These are phyloP conservation scores for Brassica cretica DNA, from an alignment of 345 rosid species.

Conservation along the genomic window DNA sequence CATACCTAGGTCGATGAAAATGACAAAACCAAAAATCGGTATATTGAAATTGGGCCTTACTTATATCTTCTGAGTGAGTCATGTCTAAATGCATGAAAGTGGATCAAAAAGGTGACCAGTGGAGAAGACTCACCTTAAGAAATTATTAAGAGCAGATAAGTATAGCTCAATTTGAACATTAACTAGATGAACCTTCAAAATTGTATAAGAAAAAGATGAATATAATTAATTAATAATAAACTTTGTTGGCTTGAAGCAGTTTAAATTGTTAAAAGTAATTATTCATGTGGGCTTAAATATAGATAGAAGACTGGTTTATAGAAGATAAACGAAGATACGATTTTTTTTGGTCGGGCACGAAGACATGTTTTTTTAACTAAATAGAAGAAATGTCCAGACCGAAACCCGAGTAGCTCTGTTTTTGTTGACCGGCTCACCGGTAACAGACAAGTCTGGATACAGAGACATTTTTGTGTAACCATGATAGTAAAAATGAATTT, in stretches of 20 bases:
- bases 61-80: background rate
- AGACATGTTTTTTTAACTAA: background rate
- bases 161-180: background rate
- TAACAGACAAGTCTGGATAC: too few relatives aligned
- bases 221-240: background rate
- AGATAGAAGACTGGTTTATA: background rate
- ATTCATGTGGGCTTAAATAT: background rate
- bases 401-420: too few relatives aligned
- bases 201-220: too few relatives aligned
- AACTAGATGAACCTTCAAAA: background rate
- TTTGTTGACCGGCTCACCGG: too few relatives aligned
- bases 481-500: background rate
- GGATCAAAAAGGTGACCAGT: background rate
- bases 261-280: background rate
- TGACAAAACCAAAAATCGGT: background rate
- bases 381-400: too few relatives aligned
- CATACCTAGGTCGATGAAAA: background rate
- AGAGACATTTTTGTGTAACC: background rate
- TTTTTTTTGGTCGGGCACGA: background rate
- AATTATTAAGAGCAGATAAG: background rate
- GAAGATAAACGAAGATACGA: background rate
- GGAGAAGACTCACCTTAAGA: background rate
- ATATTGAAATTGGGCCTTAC: background rate
- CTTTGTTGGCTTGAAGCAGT: background rate
- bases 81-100: conserved; percentile 5